Conservation (phyloP, 805 yeast genomes). For the Saccharomycopsis synnaedendra region DNA sequence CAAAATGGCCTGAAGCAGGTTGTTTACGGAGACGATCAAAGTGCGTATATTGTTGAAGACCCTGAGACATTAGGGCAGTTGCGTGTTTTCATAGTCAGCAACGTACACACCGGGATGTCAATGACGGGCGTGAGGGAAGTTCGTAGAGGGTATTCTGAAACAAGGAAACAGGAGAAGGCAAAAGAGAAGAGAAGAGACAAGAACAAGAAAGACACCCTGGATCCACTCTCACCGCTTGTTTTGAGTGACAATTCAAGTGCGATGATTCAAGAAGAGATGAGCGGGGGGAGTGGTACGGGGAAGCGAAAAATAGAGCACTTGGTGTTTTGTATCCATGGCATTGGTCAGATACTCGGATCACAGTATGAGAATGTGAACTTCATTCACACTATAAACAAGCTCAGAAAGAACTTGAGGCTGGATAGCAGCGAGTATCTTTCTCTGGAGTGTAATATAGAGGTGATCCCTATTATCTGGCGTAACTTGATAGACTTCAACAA, state of each 20-base stretch:
- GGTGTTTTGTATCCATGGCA: constrained; percentile 87
- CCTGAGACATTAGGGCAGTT: constrained; percentile 3
- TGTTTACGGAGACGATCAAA: constrained; percentile 2
- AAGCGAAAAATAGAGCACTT: constrained; percentile 40
- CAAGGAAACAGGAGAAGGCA: background rate
- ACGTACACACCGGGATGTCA: constrained; percentile 3
- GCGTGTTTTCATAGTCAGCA: constrained; percentile 8
- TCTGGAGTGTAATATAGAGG: constrained; percentile 55
- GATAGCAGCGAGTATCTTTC: constrained; percentile 34
- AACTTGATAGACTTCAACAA: constrained; percentile 53
- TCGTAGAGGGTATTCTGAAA: constrained; percentile 6
- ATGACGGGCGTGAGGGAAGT: constrained; percentile 9
- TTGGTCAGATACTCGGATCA: constrained; percentile 80
- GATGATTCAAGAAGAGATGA: background rate
- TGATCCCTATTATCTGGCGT: constrained; percentile 88
- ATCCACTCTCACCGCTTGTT: background rate
- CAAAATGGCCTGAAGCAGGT: constrained; percentile 1
- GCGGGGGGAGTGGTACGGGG: constrained; percentile 25
- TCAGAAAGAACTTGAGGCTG: constrained; percentile 47
- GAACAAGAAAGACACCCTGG: too few relatives aligned
- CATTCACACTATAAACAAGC: constrained; percentile 66
- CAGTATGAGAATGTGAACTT: constrained; percentile 76
- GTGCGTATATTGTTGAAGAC: constrained; percentile 13
- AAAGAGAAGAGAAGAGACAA: background rate
- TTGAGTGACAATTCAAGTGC: too few relatives aligned